A percentile compares a stretch with the other conserved stretches of the same genome.
These are phyloP conservation scores for Polytrichum formosum DNA, from an alignment of 225 moss, liverwort and hornwort genomes.

Conservation along the genomic window DNA sequence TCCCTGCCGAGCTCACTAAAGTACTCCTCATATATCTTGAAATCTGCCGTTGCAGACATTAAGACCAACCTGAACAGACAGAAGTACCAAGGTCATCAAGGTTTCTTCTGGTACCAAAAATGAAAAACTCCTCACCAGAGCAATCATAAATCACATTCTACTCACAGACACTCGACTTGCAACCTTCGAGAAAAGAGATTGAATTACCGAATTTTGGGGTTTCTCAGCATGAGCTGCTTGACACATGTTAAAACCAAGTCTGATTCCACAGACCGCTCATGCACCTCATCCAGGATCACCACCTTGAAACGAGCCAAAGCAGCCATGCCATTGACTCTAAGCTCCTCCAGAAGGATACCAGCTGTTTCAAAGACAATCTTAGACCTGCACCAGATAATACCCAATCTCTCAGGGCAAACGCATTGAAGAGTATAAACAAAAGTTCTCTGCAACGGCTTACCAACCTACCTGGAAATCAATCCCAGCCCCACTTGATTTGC, in stretches of 20 bases:
- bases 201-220: constrained; percentile 42
- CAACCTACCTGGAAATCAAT: no score
- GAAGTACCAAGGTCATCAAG: not conserved
- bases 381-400: constrained; percentile 27
- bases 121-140: not conserved
- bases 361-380: constrained; percentile 66
- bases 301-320: constrained; percentile 60
- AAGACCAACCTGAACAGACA: constrained; percentile 52
- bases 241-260: constrained; percentile 64
- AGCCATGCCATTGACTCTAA: constrained; percentile 48
- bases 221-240: constrained; percentile 61
- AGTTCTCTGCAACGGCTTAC: no score
- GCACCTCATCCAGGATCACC: constrained; percentile 67
- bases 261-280: constrained; percentile 71
- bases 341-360: constrained; percentile 59
- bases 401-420: not conserved
- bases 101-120: constrained; percentile 3
- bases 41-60: constrained; percentile 74
- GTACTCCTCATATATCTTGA: constrained; percentile 55
- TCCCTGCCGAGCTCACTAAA: constrained; percentile 55
- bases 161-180: no score
- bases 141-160: no score
- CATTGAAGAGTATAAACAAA: not conserved
- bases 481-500: no score
- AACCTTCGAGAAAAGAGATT: not conserved